Evolutionary conservation across 2,329 filamentous ascomycete species (phyloP), one percentile per base, ranked within the genome.

Genomic region (Fusarium decemcellulare): DNA sequence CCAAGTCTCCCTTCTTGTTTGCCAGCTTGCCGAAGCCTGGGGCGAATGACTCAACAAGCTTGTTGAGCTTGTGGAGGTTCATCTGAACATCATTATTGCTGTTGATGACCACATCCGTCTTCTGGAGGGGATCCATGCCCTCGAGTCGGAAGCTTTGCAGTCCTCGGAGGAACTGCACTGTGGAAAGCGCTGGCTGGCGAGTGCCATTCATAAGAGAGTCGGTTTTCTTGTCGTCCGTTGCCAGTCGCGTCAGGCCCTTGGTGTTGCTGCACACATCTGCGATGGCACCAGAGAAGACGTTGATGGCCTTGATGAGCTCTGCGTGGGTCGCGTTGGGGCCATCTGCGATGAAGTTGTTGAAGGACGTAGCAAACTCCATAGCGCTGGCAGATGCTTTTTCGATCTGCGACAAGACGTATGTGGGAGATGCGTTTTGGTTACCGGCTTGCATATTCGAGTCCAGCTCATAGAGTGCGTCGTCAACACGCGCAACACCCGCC

Each of bases 341-440:
- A 77, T 99, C 96, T 8, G 95, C 96, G 74, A 99, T 97, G 80
- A 97, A 98, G 81, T 97, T 97, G 84, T 98, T 99, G 86, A 98
- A 99, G 0, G 96, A 92, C 0, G 95, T 98, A 2, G 95, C 96
- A 81, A 99, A 99, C 78, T 99, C 96, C 81, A 97, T 98, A 12
- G 96, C 94, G 70, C 91, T 97, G 10, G 94, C 90, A 8, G 95
- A 96, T 1, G 96, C 95, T 84, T 98, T 99, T 79, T 99, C 96
- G 62, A 98, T 95, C 79, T 98, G 95, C 2, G 95, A 98, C 53
- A 99, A 86, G 12, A 99, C 95, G 77, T 97, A 98, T 2, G 95
- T 90, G 14, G 96, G 94, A 42, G 95, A 97, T 1, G 96, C 96
- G 76, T 97, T 99, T 82, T 98, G 96, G 83, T 99, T 99, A 80